phyloP scores from a whole-genome alignment of 495 filamentous ascomycete genomes.

The Penicillium goetzii region DNA sequence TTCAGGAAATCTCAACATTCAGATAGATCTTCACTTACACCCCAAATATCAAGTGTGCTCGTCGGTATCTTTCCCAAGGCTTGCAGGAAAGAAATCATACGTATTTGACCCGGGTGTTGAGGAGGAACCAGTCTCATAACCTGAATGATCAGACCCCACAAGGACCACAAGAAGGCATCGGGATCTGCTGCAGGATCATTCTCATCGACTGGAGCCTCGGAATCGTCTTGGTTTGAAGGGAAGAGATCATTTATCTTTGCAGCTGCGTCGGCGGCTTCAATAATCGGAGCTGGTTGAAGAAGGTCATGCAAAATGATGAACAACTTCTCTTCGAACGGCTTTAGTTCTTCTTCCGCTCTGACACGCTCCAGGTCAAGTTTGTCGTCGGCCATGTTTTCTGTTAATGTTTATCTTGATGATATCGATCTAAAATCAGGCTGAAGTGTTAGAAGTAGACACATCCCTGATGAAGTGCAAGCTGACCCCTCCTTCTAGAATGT shows the following conservation, averaged over 20 bases:
- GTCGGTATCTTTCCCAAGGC: background rate
- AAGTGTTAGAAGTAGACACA: background rate
- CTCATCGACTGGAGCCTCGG: background rate
- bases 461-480: background rate
- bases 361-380: conserved; percentile 6
- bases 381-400: background rate
- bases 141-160: conserved; percentile 8
- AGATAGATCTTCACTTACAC: background rate
- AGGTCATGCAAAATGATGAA: conserved; percentile 5
- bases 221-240: background rate
- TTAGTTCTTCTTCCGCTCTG: background rate
- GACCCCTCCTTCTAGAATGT: conserved; percentile 9
- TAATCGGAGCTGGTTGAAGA: background rate
- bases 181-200: background rate
- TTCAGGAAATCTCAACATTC: background rate
- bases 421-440: background rate
- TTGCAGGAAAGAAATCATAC: conserved; percentile 7
- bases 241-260: conserved; percentile 1
- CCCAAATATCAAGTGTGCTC: conserved; percentile 2
- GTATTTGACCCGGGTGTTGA: conserved; percentile 3
- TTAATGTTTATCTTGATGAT: background rate
- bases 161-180: conserved; percentile 6
- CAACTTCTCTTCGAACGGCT: conserved; percentile 4
- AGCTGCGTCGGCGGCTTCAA: background rate
- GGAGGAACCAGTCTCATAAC: conserved; percentile 8